A percentile compares a stretch with the other conserved stretches of the same genome.
Evolutionary conservation across 768 basidiomycete species (phyloP).

Genomic region (Suillus bovinus): DNA sequence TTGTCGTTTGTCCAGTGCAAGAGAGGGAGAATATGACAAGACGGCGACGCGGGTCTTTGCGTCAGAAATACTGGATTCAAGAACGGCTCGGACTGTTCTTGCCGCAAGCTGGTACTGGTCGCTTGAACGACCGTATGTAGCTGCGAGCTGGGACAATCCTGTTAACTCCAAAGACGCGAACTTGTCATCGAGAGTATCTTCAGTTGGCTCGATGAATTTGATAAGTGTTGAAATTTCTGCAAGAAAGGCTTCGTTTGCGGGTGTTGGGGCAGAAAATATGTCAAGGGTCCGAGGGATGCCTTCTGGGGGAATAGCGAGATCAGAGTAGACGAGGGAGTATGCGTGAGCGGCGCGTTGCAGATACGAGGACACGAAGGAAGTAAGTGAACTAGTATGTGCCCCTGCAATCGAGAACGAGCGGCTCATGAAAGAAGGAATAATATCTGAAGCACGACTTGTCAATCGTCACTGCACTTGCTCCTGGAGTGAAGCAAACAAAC

Average conservation of each 20-base stretch:
- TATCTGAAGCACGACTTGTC: constrained; percentile 37
- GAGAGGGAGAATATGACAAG: constrained; percentile 45
- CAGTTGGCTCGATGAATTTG: constrained; percentile 46
- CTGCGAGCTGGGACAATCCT: constrained; percentile 49
- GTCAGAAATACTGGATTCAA: constrained; percentile 44
- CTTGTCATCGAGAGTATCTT: constrained; percentile 32
- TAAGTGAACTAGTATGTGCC: constrained; percentile 36
- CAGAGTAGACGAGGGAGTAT: constrained; percentile 55
- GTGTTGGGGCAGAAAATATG: constrained; percentile 42
- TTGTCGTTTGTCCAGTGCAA: constrained; percentile 37
- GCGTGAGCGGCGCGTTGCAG: constrained; percentile 56
- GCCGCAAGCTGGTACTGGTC: constrained; percentile 53
- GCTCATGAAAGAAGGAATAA: constrained; percentile 53
- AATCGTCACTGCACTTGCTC: constrained; percentile 5
- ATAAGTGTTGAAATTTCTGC: constrained; percentile 45
- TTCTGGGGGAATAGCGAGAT: constrained; percentile 32
- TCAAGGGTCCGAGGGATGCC: constrained; percentile 38
- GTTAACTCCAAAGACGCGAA: constrained; percentile 68
- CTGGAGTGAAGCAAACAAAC: constrained; percentile 37
- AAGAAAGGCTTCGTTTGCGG: constrained; percentile 40
- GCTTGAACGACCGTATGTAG: constrained; percentile 48
- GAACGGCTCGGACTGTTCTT: constrained; percentile 45
- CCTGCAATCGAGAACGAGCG: constrained; percentile 47
- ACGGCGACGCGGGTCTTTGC: constrained; percentile 49
- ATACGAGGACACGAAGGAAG: constrained; percentile 58